Evolutionary conservation across 768 basidiomycete species (phyloP).

Genomic region (Austroboletus eburneus): DNA sequence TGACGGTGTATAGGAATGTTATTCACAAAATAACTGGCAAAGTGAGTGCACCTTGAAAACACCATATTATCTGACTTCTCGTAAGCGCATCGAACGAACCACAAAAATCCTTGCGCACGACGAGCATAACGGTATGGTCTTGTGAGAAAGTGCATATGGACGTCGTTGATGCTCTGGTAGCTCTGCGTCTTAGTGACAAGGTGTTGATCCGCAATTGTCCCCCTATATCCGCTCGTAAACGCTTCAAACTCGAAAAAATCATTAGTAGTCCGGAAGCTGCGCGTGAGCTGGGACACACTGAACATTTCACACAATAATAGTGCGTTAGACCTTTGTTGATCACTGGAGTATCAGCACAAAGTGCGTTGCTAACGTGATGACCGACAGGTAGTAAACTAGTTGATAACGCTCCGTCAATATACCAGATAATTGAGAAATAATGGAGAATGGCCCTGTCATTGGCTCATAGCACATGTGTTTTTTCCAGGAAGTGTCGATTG

Average conservation of each 20-base stretch:
- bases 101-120: constrained; percentile 81
- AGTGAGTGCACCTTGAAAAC: constrained; percentile 37
- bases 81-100: constrained; percentile 65
- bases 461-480: too few relatives aligned
- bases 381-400: constrained; percentile 15
- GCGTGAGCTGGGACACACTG: constrained; percentile 37
- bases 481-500: too few relatives aligned
- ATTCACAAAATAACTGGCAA: constrained; percentile 75
- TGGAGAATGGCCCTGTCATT: background rate
- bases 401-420: constrained; percentile 9
- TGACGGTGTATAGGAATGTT: constrained; percentile 71
- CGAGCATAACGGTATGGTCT: constrained; percentile 57
- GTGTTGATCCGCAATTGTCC: constrained; percentile 81
- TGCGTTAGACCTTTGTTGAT: background rate
- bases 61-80: background rate
- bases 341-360: too few relatives aligned
- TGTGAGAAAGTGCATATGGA: background rate
- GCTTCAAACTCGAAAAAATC: constrained; percentile 66
- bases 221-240: constrained; percentile 73
- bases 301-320: constrained; percentile 1
- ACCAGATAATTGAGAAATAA: constrained; percentile 5
- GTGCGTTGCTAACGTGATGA: background rate
- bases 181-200: constrained; percentile 60
- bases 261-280: constrained; percentile 66
- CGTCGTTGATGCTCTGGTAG: constrained; percentile 34